Evolutionary conservation across 495 filamentous ascomycete species (phyloP), one percentile per base, ranked within the genome.

Genomic region (Hypoxylon perforatum): DNA sequence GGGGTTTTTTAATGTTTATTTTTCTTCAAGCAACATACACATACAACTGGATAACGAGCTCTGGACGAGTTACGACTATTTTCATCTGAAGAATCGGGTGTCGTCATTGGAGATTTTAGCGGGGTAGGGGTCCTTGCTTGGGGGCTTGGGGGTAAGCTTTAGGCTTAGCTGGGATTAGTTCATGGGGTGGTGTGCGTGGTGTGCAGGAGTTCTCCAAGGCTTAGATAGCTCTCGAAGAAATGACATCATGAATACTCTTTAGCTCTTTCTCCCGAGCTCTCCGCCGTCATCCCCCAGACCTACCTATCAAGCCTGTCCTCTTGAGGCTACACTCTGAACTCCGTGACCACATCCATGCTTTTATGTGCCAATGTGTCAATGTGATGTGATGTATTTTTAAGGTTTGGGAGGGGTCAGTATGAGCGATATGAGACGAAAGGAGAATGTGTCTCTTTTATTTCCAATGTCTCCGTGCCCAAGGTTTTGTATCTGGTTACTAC

Each of bases 201-300:
- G n/a, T n/a, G n/a, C n/a, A 28, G 25, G 7, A 28, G 3, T 36
- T 33, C 33, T 52, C 48, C n/a, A 52, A 21, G 39, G 17, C 39
- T 15, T 12, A 56, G 21, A 38, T 7, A 63, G 36, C 25, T 52
- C 48, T 60, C 48, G 49, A 58, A n/a, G 28, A 54, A 58, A 68
- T 69, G 65, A 69, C 65, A 60, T 69, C 65, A 69, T 63, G 54
- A 63, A 46, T 17, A 36, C 60, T 63, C 44, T 39, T 47, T 63
- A 63, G 50, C 44, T 60, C 44, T 17, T 28, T 22, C 25, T 28
- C 25, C 25, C 25, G 25, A 28, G 25, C 25, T 28, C 25, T 51
- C 38, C 55, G 55, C 63, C 65, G 55, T 69, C 65, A 69, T 55
- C 55, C 23, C n/a, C 41, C 51, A 35, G 3, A 39, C 12, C 36